phyloP scores from a whole-genome alignment of 495 filamentous ascomycete species.

The Xylaria sp. region DNA sequence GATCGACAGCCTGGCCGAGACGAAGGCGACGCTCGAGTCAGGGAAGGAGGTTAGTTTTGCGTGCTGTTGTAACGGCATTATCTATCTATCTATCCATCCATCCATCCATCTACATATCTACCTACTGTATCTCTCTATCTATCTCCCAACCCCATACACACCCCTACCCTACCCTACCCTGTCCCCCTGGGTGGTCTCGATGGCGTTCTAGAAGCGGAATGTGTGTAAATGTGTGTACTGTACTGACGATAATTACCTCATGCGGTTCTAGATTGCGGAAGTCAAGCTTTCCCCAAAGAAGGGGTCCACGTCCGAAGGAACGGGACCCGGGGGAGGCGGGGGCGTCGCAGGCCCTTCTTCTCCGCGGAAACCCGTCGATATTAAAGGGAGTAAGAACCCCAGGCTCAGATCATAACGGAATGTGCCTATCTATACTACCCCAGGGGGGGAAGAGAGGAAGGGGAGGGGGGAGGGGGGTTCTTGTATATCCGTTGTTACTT shows the following conservation, averaged over 20 bases:
- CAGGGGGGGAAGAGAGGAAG: too few species aligned
- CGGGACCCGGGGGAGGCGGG: too few species aligned
- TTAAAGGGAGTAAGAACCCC: conserved; percentile 2
- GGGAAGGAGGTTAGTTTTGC: conserved; percentile 83
- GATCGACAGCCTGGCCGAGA: conserved; percentile 83
- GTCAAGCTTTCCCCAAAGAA: neutral
- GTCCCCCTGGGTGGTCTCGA: too few species aligned
- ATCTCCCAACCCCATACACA: too few species aligned
- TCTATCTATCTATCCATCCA: too few species aligned
- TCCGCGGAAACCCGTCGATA: neutral
- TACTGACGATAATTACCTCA: neutral
- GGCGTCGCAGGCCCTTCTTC: neutral
- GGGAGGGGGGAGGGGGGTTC: too few species aligned
- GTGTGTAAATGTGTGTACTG: too few species aligned
- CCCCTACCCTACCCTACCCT: too few species aligned
- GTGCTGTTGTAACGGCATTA: too few species aligned
- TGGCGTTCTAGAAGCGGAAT: too few species aligned
- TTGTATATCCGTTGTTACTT: neutral
- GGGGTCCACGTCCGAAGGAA: neutral
- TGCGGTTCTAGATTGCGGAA: neutral
- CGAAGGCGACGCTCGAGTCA: conserved; percentile 89
- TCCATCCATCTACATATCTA: too few species aligned
- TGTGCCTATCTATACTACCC: neutral
- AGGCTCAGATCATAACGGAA: neutral
- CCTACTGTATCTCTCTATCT: too few species aligned